These are phyloP conservation scores for Zanthoxylum bungeanum DNA, from an alignment of 345 rosid genomes.

Conservation along the genomic window DNA sequence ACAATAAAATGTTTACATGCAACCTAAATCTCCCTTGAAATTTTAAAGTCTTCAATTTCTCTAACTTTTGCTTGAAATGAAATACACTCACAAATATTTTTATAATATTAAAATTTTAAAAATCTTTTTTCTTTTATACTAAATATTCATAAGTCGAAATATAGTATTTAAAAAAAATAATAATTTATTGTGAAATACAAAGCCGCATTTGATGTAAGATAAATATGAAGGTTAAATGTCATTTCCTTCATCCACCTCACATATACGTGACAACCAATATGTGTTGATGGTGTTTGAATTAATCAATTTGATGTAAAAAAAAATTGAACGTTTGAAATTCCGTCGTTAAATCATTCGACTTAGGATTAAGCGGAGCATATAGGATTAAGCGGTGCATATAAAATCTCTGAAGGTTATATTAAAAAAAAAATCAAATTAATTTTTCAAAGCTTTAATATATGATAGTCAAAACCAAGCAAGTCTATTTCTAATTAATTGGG, in stretches of 20 bases:
- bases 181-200: accelerated
- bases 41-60: too few relatives aligned
- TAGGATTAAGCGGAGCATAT: too few relatives aligned
- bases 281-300: neutral
- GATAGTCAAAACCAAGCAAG: neutral
- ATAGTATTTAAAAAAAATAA: neutral
- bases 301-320: neutral
- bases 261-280: constrained; percentile 36
- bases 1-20: too few relatives aligned
- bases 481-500: constrained; percentile 15
- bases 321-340: too few relatives aligned
- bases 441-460: neutral
- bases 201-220: constrained; percentile 8
- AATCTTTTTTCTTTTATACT: too few relatives aligned
- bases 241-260: constrained; percentile 32
- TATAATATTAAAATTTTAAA: too few relatives aligned
- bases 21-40: too few relatives aligned
- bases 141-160: too few relatives aligned
- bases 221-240: constrained; percentile 24
- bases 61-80: too few relatives aligned
- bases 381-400: too few relatives aligned
- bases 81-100: too few relatives aligned
- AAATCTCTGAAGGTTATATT: neutral
- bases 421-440: neutral
- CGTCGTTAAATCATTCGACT: too few relatives aligned